These are phyloP conservation scores for Polyporus arcularius DNA, from an alignment of 768 basidiomycete species.

Conservation along the genomic window DNA sequence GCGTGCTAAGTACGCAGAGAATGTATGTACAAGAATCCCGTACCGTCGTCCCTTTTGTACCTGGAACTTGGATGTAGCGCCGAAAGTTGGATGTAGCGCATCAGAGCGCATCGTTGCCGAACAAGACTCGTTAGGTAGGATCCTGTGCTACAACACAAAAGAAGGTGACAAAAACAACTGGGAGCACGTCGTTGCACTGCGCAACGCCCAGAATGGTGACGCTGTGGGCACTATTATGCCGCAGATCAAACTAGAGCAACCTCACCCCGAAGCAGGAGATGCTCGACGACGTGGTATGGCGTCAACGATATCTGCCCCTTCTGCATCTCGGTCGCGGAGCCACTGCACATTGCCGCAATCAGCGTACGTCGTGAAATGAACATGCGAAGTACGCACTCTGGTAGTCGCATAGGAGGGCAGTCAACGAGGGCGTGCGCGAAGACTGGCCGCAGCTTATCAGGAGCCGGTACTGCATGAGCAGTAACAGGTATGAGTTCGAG, in stretches of 20 bases:
- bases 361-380: background rate
- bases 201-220: too few relatives aligned
- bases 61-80: too few relatives aligned
- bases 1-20: too few relatives aligned
- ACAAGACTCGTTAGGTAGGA: too few relatives aligned
- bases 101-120: too few relatives aligned
- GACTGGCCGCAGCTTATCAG: conserved; percentile 75
- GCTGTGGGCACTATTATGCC: too few relatives aligned
- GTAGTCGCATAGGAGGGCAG: conserved; percentile 68
- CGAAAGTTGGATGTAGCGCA: too few relatives aligned
- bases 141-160: too few relatives aligned
- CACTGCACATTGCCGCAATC: conserved; percentile 42
- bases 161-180: too few relatives aligned
- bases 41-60: too few relatives aligned
- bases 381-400: conserved; percentile 52
- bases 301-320: conserved; percentile 83
- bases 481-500: conserved; percentile 5
- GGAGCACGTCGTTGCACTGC: too few relatives aligned
- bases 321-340: conserved; percentile 69
- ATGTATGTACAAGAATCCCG: too few relatives aligned
- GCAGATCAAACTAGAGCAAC: conserved; percentile 69
- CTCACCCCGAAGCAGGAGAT: conserved; percentile 69
- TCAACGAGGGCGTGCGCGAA: conserved; percentile 76
- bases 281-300: conserved; percentile 75
- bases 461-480: conserved; percentile 63